These are phyloP conservation scores for Phoma herbarum DNA, from an alignment of 2,329 filamentous ascomycete genomes.

Conservation along the genomic window DNA sequence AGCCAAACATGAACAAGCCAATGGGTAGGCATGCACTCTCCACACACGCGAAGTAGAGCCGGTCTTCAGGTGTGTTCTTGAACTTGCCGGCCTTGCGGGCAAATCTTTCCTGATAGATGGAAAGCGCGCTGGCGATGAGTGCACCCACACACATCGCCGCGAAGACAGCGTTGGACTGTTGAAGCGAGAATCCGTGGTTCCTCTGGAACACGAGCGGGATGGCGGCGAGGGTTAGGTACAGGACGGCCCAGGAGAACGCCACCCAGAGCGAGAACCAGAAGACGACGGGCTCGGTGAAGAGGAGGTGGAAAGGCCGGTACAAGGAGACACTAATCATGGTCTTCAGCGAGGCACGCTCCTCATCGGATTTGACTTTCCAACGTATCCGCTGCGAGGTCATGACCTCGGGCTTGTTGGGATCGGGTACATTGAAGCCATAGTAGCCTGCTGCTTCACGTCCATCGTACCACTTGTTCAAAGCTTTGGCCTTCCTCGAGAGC, in stretches of 20 bases:
- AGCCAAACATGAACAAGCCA: constrained; percentile 83
- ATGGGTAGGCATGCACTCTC: constrained; percentile 78
- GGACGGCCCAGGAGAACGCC: constrained; percentile 85
- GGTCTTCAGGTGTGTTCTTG: constrained; percentile 69
- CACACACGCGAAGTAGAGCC: constrained; percentile 84
- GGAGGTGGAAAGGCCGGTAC: constrained; percentile 78
- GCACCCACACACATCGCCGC: constrained; percentile 74
- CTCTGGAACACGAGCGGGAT: constrained; percentile 79
- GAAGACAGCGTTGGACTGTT: constrained; percentile 77
- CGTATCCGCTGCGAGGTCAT: constrained; percentile 66
- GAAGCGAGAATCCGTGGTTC: constrained; percentile 72
- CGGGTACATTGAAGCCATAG: constrained; percentile 61
- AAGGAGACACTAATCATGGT: constrained; percentile 79
- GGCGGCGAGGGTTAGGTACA: constrained; percentile 85
- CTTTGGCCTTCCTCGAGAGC: constrained; percentile 75
- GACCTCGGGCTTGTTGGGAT: constrained; percentile 31
- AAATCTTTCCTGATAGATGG: constrained; percentile 76
- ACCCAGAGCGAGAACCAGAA: constrained; percentile 92
- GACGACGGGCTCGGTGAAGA: constrained; percentile 79
- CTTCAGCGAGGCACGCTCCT: constrained; percentile 72
- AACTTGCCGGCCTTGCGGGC: constrained; percentile 59
- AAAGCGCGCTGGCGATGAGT: constrained; percentile 71
- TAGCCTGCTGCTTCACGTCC: constrained; percentile 72
- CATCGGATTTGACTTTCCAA: constrained; percentile 82
- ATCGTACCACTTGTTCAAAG: constrained; percentile 82